A percentile compares a stretch with the other conserved stretches of the same genome.
Conservation (phyloP, 129 eudicot genomes). For the Escallonia herrerae region DNA sequence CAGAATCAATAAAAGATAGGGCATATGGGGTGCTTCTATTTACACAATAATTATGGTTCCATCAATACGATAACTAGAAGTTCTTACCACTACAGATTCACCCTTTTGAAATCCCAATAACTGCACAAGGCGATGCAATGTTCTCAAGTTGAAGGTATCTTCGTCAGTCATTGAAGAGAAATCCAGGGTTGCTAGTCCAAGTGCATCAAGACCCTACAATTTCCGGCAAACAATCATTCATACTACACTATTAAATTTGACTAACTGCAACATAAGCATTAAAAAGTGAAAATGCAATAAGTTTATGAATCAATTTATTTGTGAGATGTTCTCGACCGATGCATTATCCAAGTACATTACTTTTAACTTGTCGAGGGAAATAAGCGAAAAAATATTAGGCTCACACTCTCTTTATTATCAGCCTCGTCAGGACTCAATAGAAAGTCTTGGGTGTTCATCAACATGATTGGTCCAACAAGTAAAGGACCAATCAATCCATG, state of each 20-base stretch:
- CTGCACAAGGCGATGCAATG: slow-evolving; percentile 55
- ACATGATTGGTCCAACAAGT: not conserved
- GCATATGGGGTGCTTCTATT: not conserved
- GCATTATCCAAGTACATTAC: not conserved
- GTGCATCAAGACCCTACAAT: slow-evolving; percentile 87
- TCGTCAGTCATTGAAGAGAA: slow-evolving; percentile 56
- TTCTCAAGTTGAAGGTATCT: slow-evolving; percentile 73
- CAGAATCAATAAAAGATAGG: not conserved
- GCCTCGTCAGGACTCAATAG: not conserved
- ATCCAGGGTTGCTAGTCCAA: slow-evolving; percentile 74
- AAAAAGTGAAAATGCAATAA: not conserved
- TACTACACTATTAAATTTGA: too few species aligned
- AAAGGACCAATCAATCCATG: not conserved
- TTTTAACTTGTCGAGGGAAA: too few species aligned
- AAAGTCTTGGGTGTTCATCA: not conserved
- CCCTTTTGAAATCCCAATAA: slow-evolving; percentile 44
- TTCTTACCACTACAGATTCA: slow-evolving; percentile 39
- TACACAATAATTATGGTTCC: not conserved
- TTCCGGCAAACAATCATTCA: too few species aligned
- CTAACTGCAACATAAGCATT: slow-evolving; percentile 4
- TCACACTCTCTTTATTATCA: not conserved
- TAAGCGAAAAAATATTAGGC: too few species aligned
- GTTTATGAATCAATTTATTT: not conserved
- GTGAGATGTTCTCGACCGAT: not conserved
- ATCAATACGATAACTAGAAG: slow-evolving; percentile 1